Percentiles rank a stretch among this genome's conserved stretches.
phyloP scores from a whole-genome alignment of 257 asterid genomes.

The Salvia hispanica region DNA sequence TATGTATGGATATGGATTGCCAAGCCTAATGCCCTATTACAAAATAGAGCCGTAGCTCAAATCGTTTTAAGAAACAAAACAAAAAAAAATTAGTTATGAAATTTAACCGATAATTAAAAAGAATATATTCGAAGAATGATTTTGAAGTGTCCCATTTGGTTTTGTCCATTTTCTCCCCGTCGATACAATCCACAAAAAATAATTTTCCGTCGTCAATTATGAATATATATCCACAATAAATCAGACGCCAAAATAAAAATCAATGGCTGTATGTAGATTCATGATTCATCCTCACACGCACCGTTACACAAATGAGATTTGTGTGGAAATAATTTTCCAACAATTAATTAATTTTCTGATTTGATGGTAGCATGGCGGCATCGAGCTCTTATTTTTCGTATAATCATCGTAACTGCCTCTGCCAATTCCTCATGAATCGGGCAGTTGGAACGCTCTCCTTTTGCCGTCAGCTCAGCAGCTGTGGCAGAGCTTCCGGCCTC shows the following conservation, averaged over 20 bases:
- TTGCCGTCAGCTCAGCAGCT: slow-evolving; percentile 44
- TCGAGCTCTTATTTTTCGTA: slow-evolving; percentile 34
- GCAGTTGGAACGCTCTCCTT: slow-evolving; percentile 43
- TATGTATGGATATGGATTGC: too few species aligned
- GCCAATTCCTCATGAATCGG: slow-evolving; percentile 55
- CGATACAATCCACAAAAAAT: slow-evolving; percentile 55
- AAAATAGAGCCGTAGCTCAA: too few species aligned
- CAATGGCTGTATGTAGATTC: slow-evolving; percentile 4
- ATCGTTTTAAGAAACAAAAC: neutral
- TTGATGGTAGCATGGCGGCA: slow-evolving; percentile 58
- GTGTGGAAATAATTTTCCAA: slow-evolving; percentile 1
- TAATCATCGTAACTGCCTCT: slow-evolving; percentile 38
- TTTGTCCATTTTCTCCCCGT: slow-evolving; percentile 27
- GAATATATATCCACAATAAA: slow-evolving; percentile 28
- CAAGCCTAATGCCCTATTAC: too few species aligned
- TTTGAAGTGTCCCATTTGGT: neutral
- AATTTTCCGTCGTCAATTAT: neutral
- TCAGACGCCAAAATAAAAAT: slow-evolving; percentile 9
- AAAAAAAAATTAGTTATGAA: neutral
- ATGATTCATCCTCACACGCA: slow-evolving; percentile 1
- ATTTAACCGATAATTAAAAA: neutral
- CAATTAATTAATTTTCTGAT: slow-evolving; percentile 6
- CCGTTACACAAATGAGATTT: slow-evolving; percentile 11
- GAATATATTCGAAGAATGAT: neutral
- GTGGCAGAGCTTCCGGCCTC: slow-evolving; percentile 39